phyloP scores from a whole-genome alignment of 208 protist genomes.

The Trypanosoma cruzi region DNA sequence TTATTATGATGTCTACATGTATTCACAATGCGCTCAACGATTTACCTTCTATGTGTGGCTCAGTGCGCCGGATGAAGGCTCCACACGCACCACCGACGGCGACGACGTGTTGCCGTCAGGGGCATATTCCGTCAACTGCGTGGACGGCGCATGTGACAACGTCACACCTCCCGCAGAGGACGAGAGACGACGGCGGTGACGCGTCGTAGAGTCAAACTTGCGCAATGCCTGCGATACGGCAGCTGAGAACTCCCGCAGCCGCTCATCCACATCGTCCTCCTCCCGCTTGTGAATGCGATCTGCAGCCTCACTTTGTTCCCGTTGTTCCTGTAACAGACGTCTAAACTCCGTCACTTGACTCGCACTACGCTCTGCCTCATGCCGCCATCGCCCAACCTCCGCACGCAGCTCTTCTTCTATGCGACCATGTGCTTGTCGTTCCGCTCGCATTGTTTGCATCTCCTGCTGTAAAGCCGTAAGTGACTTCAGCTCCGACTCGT shows the following conservation, averaged over 20 bases:
- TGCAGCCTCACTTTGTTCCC: slow-evolving; percentile 10
- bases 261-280: neutral
- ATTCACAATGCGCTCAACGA: neutral
- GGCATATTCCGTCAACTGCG: slow-evolving; percentile 13
- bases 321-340: slow-evolving; percentile 2
- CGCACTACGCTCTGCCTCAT: neutral
- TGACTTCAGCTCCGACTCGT: slow-evolving; percentile 2
- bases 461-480: slow-evolving; percentile 11
- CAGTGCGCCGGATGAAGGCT: slow-evolving; percentile 6
- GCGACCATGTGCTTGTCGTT: neutral
- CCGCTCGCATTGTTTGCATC: neutral
- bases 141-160: neutral
- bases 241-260: slow-evolving; percentile 11
- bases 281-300: slow-evolving; percentile 11
- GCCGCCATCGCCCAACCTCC: neutral
- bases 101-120: slow-evolving; percentile 3
- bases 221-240: slow-evolving; percentile 14
- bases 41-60: neutral
- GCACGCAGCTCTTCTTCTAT: slow-evolving; percentile 18
- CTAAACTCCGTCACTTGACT: slow-evolving; percentile 2
- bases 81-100: slow-evolving; percentile 14
- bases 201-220: slow-evolving; percentile 5
- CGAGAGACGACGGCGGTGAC: neutral
- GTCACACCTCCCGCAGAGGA: slow-evolving; percentile 1
- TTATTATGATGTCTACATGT: neutral